Base-by-base conservation (phyloP, 768 basidiomycete genomes). In the Boletus bicolor region DNA sequence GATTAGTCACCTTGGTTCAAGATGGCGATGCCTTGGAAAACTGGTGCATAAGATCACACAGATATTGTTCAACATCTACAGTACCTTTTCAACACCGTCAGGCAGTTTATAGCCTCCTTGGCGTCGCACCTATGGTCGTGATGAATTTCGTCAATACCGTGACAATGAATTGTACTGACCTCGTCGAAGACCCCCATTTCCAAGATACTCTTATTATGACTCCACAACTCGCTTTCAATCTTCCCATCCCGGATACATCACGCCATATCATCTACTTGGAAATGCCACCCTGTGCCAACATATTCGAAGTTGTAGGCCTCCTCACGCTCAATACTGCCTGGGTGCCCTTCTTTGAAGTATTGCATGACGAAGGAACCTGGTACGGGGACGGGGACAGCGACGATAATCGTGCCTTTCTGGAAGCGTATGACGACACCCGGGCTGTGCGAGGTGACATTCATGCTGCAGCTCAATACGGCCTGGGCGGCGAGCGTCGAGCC, bases 261-360 rank as follows among this genome's bases (percentile, higher is more conserved):
- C 7, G 76, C 81, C 34, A 79, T 78, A 47, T 82, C 79, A 57
- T 82, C 80, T 11, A 78, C 80, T 62, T 82, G 77, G 68, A 75
- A 82, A 62, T 78, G 71, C 75, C 76, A 80, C 1, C 79, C 77
- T 17, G 72, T 68, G 34, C 76, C 75, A 14, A 57, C 48, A 38
- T 71, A 70, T 49, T 66, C 59, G 54, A 76, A 71, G 38, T 62
- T 61, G 47, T 59, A 60, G 32, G 66, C 75, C 57, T 78, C 73
- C 59, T 75, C 73, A 15, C 65, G 63, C 32, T 62, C 61, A 21
- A 75, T 64, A 12, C 66, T 63, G 14, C 66, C 66, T 30, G 65
- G 68, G 12, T 71, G 69, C 26, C 68, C 68, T 55, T 67, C 68
- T 55, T 70, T 68, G 55, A 70, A 73, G 57, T 73, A 69, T 60